Conservation (phyloP, 75 land plant genomes). For the Sequoiadendron giganteum region DNA sequence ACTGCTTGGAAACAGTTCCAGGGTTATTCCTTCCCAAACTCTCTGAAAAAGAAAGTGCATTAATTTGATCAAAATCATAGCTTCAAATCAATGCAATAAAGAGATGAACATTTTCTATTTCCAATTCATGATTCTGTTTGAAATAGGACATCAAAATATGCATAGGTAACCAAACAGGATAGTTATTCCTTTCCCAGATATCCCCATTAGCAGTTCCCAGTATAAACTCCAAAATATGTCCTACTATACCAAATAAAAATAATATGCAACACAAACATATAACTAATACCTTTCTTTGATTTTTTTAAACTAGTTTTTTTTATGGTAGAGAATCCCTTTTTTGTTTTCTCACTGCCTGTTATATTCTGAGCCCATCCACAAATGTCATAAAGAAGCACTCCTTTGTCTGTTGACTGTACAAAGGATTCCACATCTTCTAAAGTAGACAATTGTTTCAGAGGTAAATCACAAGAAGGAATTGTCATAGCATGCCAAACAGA, state of each 20-base stretch:
- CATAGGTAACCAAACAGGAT: background rate
- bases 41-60: constrained; percentile 6
- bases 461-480: constrained; percentile 37
- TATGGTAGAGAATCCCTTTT: background rate
- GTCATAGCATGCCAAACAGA: constrained; percentile 40
- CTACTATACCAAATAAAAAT: background rate
- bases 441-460: constrained; percentile 35
- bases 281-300: background rate
- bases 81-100: background rate
- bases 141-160: background rate
- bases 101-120: background rate
- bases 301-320: background rate
- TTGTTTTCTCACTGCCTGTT: constrained; percentile 9
- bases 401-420: constrained; percentile 68
- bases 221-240: background rate
- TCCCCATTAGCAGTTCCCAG: background rate
- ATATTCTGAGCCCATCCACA: constrained; percentile 67
- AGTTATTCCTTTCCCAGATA: background rate
- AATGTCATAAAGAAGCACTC: constrained; percentile 61
- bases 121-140: background rate
- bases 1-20: background rate
- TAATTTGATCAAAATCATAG: background rate
- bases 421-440: constrained; percentile 43
- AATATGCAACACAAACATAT: background rate
- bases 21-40: background rate